Evolutionary conservation across 2,329 filamentous ascomycete species (phyloP).

Genomic region (Knufia fluminis): DNA sequence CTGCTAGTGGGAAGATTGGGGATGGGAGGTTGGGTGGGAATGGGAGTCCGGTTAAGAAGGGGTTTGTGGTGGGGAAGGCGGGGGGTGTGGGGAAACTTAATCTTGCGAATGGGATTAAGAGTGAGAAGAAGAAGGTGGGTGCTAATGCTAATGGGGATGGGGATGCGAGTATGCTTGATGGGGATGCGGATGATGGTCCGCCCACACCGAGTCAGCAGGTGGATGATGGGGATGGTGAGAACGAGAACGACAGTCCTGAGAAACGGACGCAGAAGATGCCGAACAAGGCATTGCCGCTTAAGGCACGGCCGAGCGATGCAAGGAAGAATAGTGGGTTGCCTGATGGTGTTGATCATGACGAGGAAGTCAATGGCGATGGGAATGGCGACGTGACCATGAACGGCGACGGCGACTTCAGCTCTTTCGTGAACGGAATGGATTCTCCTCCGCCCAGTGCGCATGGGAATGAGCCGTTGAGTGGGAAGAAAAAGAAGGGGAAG

Average conservation of each 20-base stretch:
- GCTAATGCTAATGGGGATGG: constrained; percentile 14
- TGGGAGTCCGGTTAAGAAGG: constrained; percentile 35
- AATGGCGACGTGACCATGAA: constrained; percentile 14
- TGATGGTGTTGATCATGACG: background rate
- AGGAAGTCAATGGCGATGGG: background rate
- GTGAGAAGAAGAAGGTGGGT: constrained; percentile 18
- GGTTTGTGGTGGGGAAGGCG: constrained; percentile 23
- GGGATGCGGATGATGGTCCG: constrained; percentile 13
- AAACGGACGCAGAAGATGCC: constrained; percentile 20
- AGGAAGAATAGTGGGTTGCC: constrained; percentile 33
- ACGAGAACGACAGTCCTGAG: constrained; percentile 11
- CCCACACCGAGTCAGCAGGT: background rate
- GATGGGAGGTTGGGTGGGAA: constrained; percentile 22
- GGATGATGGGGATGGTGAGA: constrained; percentile 10
- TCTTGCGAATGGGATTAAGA: constrained; percentile 11
- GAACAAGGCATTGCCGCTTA: constrained; percentile 26
- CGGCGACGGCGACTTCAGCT: constrained; percentile 2
- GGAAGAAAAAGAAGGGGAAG: constrained; percentile 14
- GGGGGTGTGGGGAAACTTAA: background rate
- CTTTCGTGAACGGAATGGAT: constrained; percentile 8
- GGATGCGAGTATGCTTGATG: constrained; percentile 13
- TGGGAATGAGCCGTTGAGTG: constrained; percentile 17
- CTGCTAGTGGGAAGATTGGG: constrained; percentile 38
- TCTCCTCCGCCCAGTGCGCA: constrained; percentile 1
- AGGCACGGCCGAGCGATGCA: constrained; percentile 33